phyloP scores from a whole-genome alignment of 306 rosid genomes.

The Mucuna pruriens region DNA sequence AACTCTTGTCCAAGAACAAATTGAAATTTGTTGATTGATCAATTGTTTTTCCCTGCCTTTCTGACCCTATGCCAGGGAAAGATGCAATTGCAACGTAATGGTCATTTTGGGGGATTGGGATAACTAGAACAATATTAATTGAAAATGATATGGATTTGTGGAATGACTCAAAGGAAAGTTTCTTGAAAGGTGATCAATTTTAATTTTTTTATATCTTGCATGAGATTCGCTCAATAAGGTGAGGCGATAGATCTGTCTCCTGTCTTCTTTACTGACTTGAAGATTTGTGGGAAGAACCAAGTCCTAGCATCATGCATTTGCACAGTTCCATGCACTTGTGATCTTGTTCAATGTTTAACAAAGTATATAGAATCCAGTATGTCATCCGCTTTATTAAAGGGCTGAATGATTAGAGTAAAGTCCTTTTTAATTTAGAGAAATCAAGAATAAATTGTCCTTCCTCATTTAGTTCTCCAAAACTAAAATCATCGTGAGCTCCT shows the following conservation, averaged over 20 bases:
- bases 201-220: background rate
- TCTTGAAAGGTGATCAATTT: background rate
- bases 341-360: background rate
- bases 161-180: background rate
- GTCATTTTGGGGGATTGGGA: background rate
- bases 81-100: background rate
- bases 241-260: background rate
- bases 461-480: too few relatives aligned
- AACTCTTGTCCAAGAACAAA: background rate
- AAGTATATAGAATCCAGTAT: background rate
- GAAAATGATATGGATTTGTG: background rate
- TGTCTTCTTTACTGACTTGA: background rate
- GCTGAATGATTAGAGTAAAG: background rate
- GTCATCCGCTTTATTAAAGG: background rate
- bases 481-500: too few relatives aligned
- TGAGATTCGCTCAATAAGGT: background rate
- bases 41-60: background rate
- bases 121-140: background rate
- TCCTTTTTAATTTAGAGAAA: background rate
- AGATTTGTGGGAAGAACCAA: background rate
- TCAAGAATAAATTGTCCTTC: too few relatives aligned
- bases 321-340: background rate
- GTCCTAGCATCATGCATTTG: background rate
- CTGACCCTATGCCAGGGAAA: background rate
- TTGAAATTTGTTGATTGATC: background rate